Percentiles rank a stretch among this genome's conserved stretches.
These are phyloP conservation scores for Graphiopsis chlorocephala DNA, from an alignment of 2,329 filamentous ascomycete species.

Conservation along the genomic window DNA sequence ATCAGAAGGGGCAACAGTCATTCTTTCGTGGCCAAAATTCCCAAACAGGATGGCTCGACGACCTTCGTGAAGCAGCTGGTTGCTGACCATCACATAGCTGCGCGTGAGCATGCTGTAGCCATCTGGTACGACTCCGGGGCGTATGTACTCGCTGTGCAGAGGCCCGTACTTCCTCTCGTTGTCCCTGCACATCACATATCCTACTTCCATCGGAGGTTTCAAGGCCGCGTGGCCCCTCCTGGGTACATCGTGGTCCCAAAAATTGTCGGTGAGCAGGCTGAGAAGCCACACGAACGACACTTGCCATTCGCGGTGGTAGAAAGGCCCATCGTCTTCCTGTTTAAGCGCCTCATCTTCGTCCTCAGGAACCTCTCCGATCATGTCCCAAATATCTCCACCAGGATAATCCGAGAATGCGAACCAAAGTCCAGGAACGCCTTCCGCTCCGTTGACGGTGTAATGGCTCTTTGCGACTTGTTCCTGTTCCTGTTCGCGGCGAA, in stretches of 20 bases:
- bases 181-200: background rate
- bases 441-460: background rate
- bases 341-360: background rate
- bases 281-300: background rate
- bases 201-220: background rate
- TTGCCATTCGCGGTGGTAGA: background rate
- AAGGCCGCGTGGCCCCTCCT: background rate
- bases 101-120: background rate
- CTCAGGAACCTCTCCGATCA: background rate
- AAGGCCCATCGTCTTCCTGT: background rate
- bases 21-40: background rate
- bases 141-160: background rate
- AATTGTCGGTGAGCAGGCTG: background rate
- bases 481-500: background rate
- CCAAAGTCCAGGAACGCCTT: background rate
- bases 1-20: no score
- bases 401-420: background rate
- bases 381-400: background rate
- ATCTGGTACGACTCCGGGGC: background rate
- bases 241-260: background rate
- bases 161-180: background rate
- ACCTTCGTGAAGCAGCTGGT: background rate
- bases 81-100: background rate
- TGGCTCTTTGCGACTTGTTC: background rate
- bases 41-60: background rate